Base-by-base conservation (phyloP, 352 stramenopile species). In the Phytopythium kandeliae region DNA sequence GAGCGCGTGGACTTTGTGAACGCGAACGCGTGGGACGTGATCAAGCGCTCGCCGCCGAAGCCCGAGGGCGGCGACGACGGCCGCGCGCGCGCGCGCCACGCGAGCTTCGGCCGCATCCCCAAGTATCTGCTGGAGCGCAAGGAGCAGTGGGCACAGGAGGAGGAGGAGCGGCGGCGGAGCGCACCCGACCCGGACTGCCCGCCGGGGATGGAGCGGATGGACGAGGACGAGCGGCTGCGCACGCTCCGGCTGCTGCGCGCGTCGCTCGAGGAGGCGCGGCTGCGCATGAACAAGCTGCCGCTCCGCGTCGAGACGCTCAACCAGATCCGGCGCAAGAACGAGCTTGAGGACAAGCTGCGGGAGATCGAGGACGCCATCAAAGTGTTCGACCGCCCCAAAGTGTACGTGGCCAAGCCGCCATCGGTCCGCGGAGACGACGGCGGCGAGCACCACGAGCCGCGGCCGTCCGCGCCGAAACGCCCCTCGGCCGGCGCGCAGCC, bases 301-400 rank as follows among this genome's bases (percentile, higher is more conserved):
- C 65, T 97, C 12, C 79, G 86, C 17, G 84, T 96, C 30, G 83
- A 96, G 51, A 96, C 86, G 1, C 65, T 81, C 12, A 83, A 68
- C 21, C 81, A 96, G 62, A 85, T 85, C 17, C 77, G 80, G 25
- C 69, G 78, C 38, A 93, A 95, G 58, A 78, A 89, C 33, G 81
- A 82, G 34, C 58, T 96, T 3, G 83, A 96, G 38, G 57, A 63
- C 17, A 90, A 92, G 47, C 58, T 96, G 16, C 78, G 80, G 51
- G 87, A 96, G 54, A 96, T 96, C 41, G 87, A 96, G 30, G 81
- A 92, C 46, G 87, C 89, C 21, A 94, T 96, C 62, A 80, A 78
- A 28, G 83, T 96, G 16, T 97, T 96, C 36, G 78, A 78, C 50
- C 77, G 83, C 12, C 36, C 66, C 0, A 96, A 93, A 67, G 86